These are phyloP conservation scores for Artemisia argyi DNA, from an alignment of 129 eudicot species.

Conservation along the genomic window DNA sequence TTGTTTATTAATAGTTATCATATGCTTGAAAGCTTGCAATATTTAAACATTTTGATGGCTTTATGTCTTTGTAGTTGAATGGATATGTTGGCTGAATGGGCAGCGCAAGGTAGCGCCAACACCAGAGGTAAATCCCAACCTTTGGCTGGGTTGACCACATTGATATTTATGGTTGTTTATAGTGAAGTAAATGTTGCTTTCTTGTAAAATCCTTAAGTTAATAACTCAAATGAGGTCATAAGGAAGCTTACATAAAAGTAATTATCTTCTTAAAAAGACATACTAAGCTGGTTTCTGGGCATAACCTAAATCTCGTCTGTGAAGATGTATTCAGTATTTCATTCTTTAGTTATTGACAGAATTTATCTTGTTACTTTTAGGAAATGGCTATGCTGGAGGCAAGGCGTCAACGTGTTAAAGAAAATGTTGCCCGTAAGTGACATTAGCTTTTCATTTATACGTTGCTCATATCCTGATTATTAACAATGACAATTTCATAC, in stretches of 20 bases:
- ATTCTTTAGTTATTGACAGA: conserved; percentile 14
- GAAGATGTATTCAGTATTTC: conserved; percentile 1
- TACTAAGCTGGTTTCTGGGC: background rate
- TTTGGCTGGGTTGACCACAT: conserved; percentile 8
- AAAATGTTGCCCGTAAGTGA: conserved; percentile 86
- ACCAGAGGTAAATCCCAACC: conserved; percentile 60
- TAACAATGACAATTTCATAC: background rate
- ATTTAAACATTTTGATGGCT: background rate
- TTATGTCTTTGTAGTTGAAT: conserved; percentile 64
- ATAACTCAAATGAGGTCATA: background rate
- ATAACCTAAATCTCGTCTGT: conserved; percentile 8
- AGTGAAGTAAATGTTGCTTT: background rate
- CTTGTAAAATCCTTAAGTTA: background rate
- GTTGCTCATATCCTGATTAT: background rate
- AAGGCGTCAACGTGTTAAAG: conserved; percentile 74
- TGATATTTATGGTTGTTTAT: conserved; percentile 11
- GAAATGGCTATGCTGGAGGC: conserved; percentile 84
- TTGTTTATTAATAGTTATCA: conserved; percentile 6
- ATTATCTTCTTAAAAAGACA: conserved; percentile 1
- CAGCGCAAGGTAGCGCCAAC: conserved; percentile 96
- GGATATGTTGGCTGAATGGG: conserved; percentile 99
- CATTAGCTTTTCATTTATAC: conserved; percentile 13
- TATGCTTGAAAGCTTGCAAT: conserved; percentile 9
- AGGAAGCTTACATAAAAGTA: conserved; percentile 1
- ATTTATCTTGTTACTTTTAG: conserved; percentile 38